phyloP scores from a whole-genome alignment of 352 stramenopile species.

The Phytophthora aleatoria region DNA sequence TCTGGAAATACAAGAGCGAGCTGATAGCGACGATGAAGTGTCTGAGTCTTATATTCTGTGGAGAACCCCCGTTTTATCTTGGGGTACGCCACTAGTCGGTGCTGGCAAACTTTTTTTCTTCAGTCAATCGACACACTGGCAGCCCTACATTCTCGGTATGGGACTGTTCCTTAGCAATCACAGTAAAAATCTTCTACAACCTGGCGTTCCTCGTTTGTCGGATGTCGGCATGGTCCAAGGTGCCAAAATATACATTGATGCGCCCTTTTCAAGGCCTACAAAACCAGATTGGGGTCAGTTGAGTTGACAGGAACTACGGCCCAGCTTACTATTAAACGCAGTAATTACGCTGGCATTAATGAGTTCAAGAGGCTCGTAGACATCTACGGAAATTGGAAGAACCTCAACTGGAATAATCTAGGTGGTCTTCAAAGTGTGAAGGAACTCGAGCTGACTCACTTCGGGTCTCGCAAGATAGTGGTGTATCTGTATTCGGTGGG shows the following conservation, averaged over 20 bases:
- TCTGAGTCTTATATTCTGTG: neutral
- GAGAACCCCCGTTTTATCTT: neutral
- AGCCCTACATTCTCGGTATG: too few relatives aligned
- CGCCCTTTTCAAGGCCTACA: neutral
- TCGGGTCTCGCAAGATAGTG: neutral
- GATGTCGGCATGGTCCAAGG: neutral
- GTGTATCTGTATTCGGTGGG: neutral
- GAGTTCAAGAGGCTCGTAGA: neutral
- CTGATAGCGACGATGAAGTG: neutral
- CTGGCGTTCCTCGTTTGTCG: neutral
- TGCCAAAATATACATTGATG: neutral
- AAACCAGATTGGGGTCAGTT: neutral
- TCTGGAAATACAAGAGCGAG: too few relatives aligned
- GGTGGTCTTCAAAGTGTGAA: too few relatives aligned
- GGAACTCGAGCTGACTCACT: neutral
- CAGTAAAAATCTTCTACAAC: neutral
- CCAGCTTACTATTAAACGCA: neutral
- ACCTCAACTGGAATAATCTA: too few relatives aligned
- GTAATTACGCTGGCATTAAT: neutral
- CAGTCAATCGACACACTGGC: too few relatives aligned
- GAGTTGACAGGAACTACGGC: neutral
- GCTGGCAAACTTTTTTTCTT: neutral
- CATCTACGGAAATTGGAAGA: neutral
- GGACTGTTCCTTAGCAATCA: neutral
- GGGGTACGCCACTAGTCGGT: neutral